These are phyloP conservation scores for Ceratobasidium sp. DNA, from an alignment of 1,284 basidiomycete species.

Conservation along the genomic window DNA sequence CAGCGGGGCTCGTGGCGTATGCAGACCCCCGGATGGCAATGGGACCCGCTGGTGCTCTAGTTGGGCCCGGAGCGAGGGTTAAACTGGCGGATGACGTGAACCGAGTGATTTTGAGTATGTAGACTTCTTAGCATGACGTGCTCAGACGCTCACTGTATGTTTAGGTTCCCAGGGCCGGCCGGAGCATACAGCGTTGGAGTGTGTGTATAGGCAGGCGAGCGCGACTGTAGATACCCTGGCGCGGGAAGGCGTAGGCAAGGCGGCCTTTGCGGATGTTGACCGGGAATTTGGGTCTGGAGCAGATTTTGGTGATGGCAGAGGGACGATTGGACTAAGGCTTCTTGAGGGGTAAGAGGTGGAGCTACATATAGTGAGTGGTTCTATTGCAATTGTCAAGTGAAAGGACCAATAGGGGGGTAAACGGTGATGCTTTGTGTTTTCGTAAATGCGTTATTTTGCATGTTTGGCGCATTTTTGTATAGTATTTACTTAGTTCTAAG, in stretches of 20 bases:
- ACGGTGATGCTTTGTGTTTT: constrained; percentile 22
- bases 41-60: constrained; percentile 63
- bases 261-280: constrained; percentile 81
- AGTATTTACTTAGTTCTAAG: constrained; percentile 35
- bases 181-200: constrained; percentile 74
- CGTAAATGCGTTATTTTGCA: constrained; percentile 20
- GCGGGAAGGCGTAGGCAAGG: constrained; percentile 72
- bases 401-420: neutral
- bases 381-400: constrained; percentile 3
- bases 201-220: constrained; percentile 74
- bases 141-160: constrained; percentile 7
- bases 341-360: neutral
- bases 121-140: constrained; percentile 24
- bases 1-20: constrained; percentile 81
- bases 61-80: constrained; percentile 70
- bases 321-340: constrained; percentile 5
- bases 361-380: neutral
- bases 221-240: constrained; percentile 75
- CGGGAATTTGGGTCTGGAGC: constrained; percentile 66
- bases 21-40: constrained; percentile 70
- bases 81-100: constrained; percentile 80
- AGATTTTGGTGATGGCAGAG: constrained; percentile 14
- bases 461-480: constrained; percentile 21
- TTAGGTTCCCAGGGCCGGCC: constrained; percentile 81
- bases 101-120: constrained; percentile 79